phyloP scores from a whole-genome alignment of 306 rosid species.

The Senna tora region DNA sequence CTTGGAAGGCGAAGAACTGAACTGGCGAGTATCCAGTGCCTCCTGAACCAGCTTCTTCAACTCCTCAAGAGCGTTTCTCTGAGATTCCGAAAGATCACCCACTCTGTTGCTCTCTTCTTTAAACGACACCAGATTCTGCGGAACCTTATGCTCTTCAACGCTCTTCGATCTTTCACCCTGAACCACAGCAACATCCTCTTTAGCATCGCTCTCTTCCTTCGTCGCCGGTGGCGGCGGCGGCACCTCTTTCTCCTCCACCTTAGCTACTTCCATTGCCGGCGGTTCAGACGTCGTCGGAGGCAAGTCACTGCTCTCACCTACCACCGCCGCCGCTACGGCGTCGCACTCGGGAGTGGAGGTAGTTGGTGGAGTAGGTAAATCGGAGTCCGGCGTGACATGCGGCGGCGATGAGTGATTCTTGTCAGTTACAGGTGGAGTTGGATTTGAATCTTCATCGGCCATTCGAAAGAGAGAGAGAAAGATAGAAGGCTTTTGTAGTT shows the following conservation, averaged over 20 bases:
- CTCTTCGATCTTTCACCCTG: constrained; percentile 30
- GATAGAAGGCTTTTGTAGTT: not conserved
- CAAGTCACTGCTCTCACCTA: not conserved
- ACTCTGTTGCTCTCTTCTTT: constrained; percentile 81
- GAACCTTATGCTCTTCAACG: constrained; percentile 41
- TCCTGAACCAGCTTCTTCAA: constrained; percentile 53
- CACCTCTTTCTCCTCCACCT: constrained; percentile 7
- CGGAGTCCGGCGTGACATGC: constrained; percentile 11
- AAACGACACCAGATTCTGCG: constrained; percentile 60
- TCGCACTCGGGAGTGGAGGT: not conserved
- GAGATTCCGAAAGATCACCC: constrained; percentile 68
- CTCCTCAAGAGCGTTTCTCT: constrained; percentile 55
- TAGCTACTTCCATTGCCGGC: not conserved
- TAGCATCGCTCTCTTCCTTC: not conserved
- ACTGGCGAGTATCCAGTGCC: constrained; percentile 36
- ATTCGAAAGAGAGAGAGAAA: constrained; percentile 32
- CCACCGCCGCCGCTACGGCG: not conserved
- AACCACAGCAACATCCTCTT: constrained; percentile 37
- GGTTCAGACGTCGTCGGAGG: not conserved
- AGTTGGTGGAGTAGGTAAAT: constrained; percentile 5
- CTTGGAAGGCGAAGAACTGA: constrained; percentile 22
- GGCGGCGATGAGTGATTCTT: constrained; percentile 5
- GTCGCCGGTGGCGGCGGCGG: constrained; percentile 16
- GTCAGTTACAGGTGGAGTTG: constrained; percentile 27
- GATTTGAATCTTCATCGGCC: constrained; percentile 53